Conservation (phyloP, 1,284 basidiomycete species). For the Austroboletus novae-zelandiae region DNA sequence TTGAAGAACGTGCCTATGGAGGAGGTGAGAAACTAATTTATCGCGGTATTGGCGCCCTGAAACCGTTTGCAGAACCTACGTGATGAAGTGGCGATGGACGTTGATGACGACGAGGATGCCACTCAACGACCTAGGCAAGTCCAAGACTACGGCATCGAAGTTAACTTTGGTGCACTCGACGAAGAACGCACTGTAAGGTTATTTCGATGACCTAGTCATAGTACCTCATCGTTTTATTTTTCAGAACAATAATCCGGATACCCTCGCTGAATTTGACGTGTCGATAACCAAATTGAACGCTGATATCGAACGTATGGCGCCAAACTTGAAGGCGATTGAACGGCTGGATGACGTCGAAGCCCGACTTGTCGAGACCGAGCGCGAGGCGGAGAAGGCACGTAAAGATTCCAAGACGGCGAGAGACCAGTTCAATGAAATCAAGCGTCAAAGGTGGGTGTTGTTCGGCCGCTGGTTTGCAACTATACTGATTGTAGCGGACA, state of each 20-base stretch:
- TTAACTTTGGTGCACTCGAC: slow-evolving; percentile 80
- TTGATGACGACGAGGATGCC: slow-evolving; percentile 80
- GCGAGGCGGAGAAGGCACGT: slow-evolving; percentile 73
- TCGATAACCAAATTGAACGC: slow-evolving; percentile 68
- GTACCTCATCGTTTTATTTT: not conserved
- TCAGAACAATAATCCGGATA: slow-evolving; percentile 67
- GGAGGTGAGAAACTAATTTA: slow-evolving; percentile 57
- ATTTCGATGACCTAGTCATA: not conserved
- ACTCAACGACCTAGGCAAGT: slow-evolving; percentile 72
- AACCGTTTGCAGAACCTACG: slow-evolving; percentile 60
- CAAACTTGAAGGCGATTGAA: slow-evolving; percentile 96
- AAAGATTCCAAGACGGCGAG: slow-evolving; percentile 86
- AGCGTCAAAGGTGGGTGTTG: slow-evolving; percentile 65
- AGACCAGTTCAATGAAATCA: slow-evolving; percentile 89
- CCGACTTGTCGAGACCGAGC: slow-evolving; percentile 71
- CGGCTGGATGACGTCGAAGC: slow-evolving; percentile 91
- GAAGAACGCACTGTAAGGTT: slow-evolving; percentile 73
- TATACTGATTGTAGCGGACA: slow-evolving; percentile 7
- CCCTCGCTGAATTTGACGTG: slow-evolving; percentile 75
- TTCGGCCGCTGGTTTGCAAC: not conserved
- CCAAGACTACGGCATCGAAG: slow-evolving; percentile 86
- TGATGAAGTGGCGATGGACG: slow-evolving; percentile 86
- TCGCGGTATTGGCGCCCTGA: not conserved
- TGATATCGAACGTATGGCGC: slow-evolving; percentile 93
- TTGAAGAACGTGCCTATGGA: slow-evolving; percentile 92